Percentiles rank a stretch among this genome's conserved stretches.
phyloP scores from a whole-genome alignment of 2,329 filamentous ascomycete genomes.

The Phialemoniopsis sp. region DNA sequence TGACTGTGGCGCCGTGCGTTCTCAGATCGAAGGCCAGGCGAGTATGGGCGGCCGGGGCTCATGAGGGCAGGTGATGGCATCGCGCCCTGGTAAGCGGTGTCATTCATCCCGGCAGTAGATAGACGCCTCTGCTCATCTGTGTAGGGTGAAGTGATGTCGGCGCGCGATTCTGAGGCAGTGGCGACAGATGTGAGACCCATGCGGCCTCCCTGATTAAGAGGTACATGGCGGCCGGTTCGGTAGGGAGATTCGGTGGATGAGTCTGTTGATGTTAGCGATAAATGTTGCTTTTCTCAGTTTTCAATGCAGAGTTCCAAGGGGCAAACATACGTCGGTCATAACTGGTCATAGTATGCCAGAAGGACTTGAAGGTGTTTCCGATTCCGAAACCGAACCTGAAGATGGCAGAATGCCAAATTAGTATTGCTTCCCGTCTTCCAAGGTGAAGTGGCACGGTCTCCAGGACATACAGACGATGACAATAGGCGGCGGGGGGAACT shows the following conservation, averaged over 20 bases:
- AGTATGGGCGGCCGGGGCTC: slow-evolving; percentile 70
- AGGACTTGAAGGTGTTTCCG: slow-evolving; percentile 71
- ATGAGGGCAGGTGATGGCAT: slow-evolving; percentile 40
- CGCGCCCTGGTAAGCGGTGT: slow-evolving; percentile 56
- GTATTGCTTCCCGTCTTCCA: neutral
- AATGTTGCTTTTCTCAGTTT: slow-evolving; percentile 4
- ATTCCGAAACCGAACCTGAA: slow-evolving; percentile 53
- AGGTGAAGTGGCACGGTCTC: no score
- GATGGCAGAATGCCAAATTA: slow-evolving; percentile 10
- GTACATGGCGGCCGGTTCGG: slow-evolving; percentile 84
- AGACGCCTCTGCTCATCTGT: slow-evolving; percentile 54
- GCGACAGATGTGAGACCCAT: slow-evolving; percentile 83
- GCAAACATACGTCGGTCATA: slow-evolving; percentile 59
- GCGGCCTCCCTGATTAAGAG: slow-evolving; percentile 70
- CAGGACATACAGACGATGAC: neutral
- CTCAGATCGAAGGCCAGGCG: slow-evolving; percentile 82
- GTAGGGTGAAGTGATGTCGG: slow-evolving; percentile 77
- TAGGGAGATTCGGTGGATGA: slow-evolving; percentile 92
- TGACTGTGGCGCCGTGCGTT: slow-evolving; percentile 62
- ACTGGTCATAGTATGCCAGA: slow-evolving; percentile 90
- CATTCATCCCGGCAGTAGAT: no score
- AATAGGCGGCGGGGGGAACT: neutral
- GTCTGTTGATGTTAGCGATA: slow-evolving; percentile 49
- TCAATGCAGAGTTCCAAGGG: no score
- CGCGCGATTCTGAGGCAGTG: slow-evolving; percentile 83